Evolutionary conservation across 2,329 filamentous ascomycete species (phyloP), one percentile per base, ranked within the genome.

Genomic region (Ambrosiella cleistominuta): DNA sequence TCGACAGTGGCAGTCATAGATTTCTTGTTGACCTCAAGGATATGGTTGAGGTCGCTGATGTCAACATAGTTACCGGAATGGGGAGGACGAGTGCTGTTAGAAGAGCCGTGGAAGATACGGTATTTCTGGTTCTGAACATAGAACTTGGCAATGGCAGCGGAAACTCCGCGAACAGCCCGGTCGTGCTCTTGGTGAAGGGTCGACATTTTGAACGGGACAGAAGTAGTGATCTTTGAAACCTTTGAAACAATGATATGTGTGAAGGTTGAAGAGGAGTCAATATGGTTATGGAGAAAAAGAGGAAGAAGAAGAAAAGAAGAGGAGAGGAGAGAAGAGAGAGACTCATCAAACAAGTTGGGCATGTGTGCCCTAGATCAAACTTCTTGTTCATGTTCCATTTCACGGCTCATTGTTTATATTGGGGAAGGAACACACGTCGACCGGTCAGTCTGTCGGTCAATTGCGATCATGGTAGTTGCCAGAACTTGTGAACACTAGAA

Each of bases 21-120:
- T 1, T 69, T 64, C 0, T 64, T 67, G 65, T 88, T 76, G 52
- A 90, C 70, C 7, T 72, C 68, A 8, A 90, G 70, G 13, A 90
- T 77, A 66, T 78, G 75, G 62, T 73, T 75, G 8, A 90, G 75
- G 3, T 66, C 65, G 68, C 81, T 83, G 42, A 83, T 88, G 67
- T 88, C 83, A 58, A 90, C 73, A 8, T 80, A 77, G 64, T 78
- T 78, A 66, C 75, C 73, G 11, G 68, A 66, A 51, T 68, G 69
- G 37, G 74, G 73, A 17, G 72, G 69, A 7, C 86, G 81, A 42
- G 86, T 89, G 68, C 81, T 86, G 70, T 87, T 88, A 35, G 85
- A 88, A 0, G 83, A 81, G 61, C 86, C 86, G 69, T 89, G 85
- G 64, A 81, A 85, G 66, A 89, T 82, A n/a, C 84, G 77, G 68